Conservation (phyloP, 1,284 basidiomycete genomes). For the Malassezia obtusa region DNA sequence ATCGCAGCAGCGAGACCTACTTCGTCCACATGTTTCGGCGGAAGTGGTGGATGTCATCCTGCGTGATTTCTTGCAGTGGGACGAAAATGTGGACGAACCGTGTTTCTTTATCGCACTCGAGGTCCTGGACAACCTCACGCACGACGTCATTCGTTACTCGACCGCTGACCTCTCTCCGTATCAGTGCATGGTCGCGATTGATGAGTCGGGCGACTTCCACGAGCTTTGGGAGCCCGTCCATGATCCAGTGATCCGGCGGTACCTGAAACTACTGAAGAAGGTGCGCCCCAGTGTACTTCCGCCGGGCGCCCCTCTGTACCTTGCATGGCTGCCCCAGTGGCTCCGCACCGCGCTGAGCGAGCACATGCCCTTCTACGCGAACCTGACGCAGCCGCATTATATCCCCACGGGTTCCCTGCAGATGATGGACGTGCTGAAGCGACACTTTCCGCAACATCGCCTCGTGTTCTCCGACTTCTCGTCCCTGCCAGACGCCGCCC, state of each 20-base stretch:
- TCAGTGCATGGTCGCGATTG: slow-evolving; percentile 73
- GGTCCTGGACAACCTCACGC: slow-evolving; percentile 94
- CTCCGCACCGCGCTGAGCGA: slow-evolving; percentile 20
- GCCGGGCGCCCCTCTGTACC: slow-evolving; percentile 52
- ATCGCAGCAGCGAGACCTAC: slow-evolving; percentile 55
- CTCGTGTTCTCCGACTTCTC: slow-evolving; percentile 88
- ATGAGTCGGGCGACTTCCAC: slow-evolving; percentile 72
- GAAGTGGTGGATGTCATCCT: slow-evolving; percentile 65
- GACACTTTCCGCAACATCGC: slow-evolving; percentile 78
- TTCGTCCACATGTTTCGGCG: slow-evolving; percentile 19
- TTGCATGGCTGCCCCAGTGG: slow-evolving; percentile 56
- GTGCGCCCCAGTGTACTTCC: slow-evolving; percentile 1
- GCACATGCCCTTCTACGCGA: slow-evolving; percentile 62
- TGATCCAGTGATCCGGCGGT: slow-evolving; percentile 71
- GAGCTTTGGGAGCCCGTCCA: slow-evolving; percentile 73
- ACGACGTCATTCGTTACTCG: slow-evolving; percentile 87
- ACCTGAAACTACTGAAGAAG: slow-evolving; percentile 46
- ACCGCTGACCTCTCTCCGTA: slow-evolving; percentile 62
- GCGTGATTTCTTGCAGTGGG: slow-evolving; percentile 80
- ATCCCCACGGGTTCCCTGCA: slow-evolving; percentile 83
- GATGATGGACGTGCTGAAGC: slow-evolving; percentile 71
- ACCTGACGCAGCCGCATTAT: slow-evolving; percentile 79
- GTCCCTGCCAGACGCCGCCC: slow-evolving; percentile 70
- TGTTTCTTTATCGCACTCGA: slow-evolving; percentile 92
- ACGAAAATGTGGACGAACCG: slow-evolving; percentile 63